A percentile compares a stretch with the other conserved stretches of the same genome.
phyloP scores from a whole-genome alignment of 208 protist genomes.

The Borovskyia barvae region DNA sequence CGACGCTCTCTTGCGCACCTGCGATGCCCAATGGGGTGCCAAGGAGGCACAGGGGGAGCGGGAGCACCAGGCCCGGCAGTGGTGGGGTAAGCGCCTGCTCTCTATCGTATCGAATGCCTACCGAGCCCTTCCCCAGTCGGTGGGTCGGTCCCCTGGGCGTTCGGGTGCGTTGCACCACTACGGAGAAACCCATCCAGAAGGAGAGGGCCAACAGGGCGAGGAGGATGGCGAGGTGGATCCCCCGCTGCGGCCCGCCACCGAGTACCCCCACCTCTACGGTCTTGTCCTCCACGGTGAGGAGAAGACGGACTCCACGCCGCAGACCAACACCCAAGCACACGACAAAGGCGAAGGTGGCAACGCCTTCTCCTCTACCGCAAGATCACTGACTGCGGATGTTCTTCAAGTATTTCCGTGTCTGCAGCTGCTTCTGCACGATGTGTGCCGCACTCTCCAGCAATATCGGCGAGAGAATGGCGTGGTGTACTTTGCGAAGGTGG shows the following conservation, averaged over 20 bases:
- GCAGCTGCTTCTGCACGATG: conserved; percentile 29
- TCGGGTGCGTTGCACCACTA: no score
- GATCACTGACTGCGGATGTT: conserved; percentile 39
- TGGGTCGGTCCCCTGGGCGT: no score
- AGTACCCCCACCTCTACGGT: conserved; percentile 17
- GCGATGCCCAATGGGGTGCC: conserved; percentile 23
- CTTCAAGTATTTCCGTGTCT: conserved; percentile 54
- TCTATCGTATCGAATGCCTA: no score
- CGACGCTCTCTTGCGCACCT: conserved; percentile 34
- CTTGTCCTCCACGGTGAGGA: conserved; percentile 5
- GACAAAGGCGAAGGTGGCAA: conserved; percentile 15
- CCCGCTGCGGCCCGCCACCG: conserved; percentile 4
- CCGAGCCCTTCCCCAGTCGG: no score
- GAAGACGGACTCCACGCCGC: neutral
- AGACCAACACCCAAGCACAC: no score
- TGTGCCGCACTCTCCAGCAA: conserved; percentile 27
- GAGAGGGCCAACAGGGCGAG: no score
- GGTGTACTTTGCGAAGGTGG: conserved; percentile 48
- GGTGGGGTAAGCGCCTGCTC: conserved; percentile 16
- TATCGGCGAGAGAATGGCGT: conserved; percentile 64
- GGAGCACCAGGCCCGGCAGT: conserved; percentile 18
- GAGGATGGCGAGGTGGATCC: neutral
- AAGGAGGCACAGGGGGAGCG: conserved; percentile 12
- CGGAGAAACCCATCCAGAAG: no score
- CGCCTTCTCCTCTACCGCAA: no score